Base-by-base conservation (phyloP, 1,284 basidiomycete genomes). In the Cryptococcus hybrid region DNA sequence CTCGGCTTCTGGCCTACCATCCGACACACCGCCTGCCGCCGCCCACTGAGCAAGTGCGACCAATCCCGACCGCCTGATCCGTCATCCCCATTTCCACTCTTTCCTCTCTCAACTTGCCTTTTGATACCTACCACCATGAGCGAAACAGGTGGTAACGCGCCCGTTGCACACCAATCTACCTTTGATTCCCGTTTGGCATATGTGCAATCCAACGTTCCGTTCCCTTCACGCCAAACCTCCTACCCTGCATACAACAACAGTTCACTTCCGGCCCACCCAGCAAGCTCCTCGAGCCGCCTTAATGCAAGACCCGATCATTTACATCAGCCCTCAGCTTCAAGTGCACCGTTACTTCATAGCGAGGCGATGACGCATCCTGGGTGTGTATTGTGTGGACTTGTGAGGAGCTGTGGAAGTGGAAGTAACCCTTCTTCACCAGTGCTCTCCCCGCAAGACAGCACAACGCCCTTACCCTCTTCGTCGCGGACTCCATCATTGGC, bases 351-450 rank as follows among this genome's bases (percentile, higher is more conserved):
- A 18, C 45, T 52, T 13, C 34, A 39, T 12, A 36, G 30, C 24
- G 5, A 52, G 2, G 30, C 24, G 45, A 46, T 50, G 3, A 44
- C 54, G n/a, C 57, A 64, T 44, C 65, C 68, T 8, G 70, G 70
- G 12, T 72, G 70, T 37, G 67, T 70, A 1, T 57, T 72, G 3
- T 72, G 70, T 53, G 65, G 70, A 9, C 47, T 68, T 2, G 68
- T 72, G 9, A 54, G 62, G 11, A 62, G 61, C 3, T 38, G 48
- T 24, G 24, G 37, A n/a, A 48, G 47, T 34, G 18, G 18, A 44
- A 44, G 43, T 24, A 44, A 44, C 43, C 34, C 47, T 7, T 9
- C 47, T 5, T 47, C 47, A 47, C 15, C 60, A 65, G 18, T 56
- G 45, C 9, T 52, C 62, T 43, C 54, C 38, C 37, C 55, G 35